These are phyloP conservation scores for Chaetomium globosum DNA, from an alignment of 2,329 filamentous ascomycete genomes.

Conservation along the genomic window DNA sequence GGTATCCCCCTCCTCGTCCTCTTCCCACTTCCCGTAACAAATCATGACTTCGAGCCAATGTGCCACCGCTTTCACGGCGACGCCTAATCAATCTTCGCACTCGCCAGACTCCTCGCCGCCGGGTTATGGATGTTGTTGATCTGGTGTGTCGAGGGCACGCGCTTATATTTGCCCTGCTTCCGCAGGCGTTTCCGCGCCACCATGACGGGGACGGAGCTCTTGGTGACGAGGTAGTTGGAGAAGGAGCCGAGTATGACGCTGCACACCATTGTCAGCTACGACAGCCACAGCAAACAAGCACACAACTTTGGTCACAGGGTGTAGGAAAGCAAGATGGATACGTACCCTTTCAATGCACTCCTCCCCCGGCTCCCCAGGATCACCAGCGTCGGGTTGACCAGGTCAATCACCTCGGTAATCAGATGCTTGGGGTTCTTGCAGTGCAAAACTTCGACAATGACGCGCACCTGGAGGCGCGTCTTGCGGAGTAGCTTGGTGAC, in stretches of 20 bases:
- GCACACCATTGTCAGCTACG: constrained; percentile 40
- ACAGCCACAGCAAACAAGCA: neutral
- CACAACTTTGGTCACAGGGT: neutral
- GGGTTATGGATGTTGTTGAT: constrained; percentile 81
- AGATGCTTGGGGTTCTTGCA: constrained; percentile 97
- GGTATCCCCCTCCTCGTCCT: neutral
- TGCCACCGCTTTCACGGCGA: neutral
- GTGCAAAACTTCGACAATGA: constrained; percentile 94
- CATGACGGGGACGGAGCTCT: constrained; percentile 97
- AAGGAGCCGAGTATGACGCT: constrained; percentile 95
- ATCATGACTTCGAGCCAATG: neutral
- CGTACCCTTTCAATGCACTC: constrained; percentile 86
- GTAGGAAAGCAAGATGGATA: neutral
- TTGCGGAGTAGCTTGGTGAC: constrained; percentile 86
- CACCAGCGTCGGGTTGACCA: constrained; percentile 86
- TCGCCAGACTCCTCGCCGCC: constrained; percentile 65
- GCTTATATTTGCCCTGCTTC: constrained; percentile 82
- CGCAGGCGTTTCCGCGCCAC: constrained; percentile 87
- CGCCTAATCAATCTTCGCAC: constrained; percentile 72
- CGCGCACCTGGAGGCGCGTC: constrained; percentile 87
- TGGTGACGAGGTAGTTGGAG: constrained; percentile 95
- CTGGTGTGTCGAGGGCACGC: constrained; percentile 65
- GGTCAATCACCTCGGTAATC: constrained; percentile 96
- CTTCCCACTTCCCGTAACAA: neutral
- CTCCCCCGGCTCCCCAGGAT: constrained; percentile 89